Base-by-base conservation (phyloP, 495 filamentous ascomycete species). In the Penicillium lividum region DNA sequence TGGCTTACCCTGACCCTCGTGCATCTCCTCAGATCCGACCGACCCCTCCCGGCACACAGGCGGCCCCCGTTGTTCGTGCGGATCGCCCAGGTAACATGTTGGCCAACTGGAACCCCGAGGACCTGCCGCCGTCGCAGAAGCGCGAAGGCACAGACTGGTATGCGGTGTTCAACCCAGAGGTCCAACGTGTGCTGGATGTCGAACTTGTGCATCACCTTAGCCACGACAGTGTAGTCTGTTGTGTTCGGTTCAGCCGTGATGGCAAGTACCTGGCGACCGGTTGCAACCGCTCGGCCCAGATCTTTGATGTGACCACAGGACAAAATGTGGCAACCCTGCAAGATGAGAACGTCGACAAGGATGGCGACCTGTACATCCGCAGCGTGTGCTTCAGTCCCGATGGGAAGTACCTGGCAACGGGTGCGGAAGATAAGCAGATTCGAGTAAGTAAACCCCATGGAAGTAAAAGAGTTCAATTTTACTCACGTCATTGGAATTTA, bases 381-480 rank as follows among this genome's bases (percentile, higher is more conserved):
- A 95, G 91, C 65, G 91, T 96, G 33, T 96, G 91, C 73, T 96
- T 96, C 78, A 94, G 91, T 69, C 91, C 91, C 2, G 91, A 96
- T 71, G 91, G 91, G 46, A 88, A 89, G 72, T 95, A 89, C 55
- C 84, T 96, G 29, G 91, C 91, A 4, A 96, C 91, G 28, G 91
- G 91, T 63, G 91, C 91, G 7, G 91, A 96, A 66, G 91, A 96
- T 73, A 95, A 95, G 75, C 82, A 92, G 69, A 96, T 96, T 73
- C 80, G 91, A 54, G 91, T 93, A 81, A 77, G 89, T 79, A 36
- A 38, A 54, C 5, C 9, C 6, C 25, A 11, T 29, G 8, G 30
- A n/a, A 42, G 9, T n/a, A n/a, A 2, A 22, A 33, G 31, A 33
- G 5, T 33, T 7, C 3, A n/a, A n/a, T 13, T n/a, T 40, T 16